Percentiles rank a stretch among this genome's conserved stretches.
Evolutionary conservation across 148 eudicot species (phyloP).

Genomic region (Silene latifolia): DNA sequence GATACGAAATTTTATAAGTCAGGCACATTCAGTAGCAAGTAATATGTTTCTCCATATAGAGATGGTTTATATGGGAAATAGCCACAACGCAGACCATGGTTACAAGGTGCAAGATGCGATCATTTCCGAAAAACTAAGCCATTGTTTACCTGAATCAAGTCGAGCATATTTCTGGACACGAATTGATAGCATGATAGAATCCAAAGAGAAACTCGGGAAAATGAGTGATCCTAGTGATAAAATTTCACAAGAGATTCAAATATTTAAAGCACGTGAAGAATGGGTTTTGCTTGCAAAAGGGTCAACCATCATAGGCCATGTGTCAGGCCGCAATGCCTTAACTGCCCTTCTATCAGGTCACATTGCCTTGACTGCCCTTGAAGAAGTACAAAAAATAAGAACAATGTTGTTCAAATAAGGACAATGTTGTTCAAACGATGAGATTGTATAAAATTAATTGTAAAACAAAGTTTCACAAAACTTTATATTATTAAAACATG

Average conservation of each 20-base stretch:
- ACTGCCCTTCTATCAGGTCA: background rate
- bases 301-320: background rate
- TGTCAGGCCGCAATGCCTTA: background rate
- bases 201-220: slow-evolving; percentile 33
- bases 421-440: too few species aligned
- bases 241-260: slow-evolving; percentile 32
- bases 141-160: slow-evolving; percentile 24
- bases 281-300: slow-evolving; percentile 47
- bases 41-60: slow-evolving; percentile 29
- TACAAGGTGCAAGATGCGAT: background rate
- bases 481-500: too few species aligned
- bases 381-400: too few species aligned
- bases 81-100: slow-evolving; percentile 14
- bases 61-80: slow-evolving; percentile 53
- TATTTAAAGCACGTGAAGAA: slow-evolving; percentile 41
- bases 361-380: background rate
- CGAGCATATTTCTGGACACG: slow-evolving; percentile 40
- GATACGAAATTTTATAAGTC: slow-evolving; percentile 37
- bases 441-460: too few species aligned
- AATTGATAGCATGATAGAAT: slow-evolving; percentile 42
- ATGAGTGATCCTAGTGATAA: slow-evolving; percentile 32
- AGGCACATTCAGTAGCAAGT: slow-evolving; percentile 26
- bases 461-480: too few species aligned
- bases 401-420: too few species aligned
- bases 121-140: slow-evolving; percentile 18